Conservation (phyloP, 2,329 filamentous ascomycete species). For the Exutisphaerella laricina region DNA sequence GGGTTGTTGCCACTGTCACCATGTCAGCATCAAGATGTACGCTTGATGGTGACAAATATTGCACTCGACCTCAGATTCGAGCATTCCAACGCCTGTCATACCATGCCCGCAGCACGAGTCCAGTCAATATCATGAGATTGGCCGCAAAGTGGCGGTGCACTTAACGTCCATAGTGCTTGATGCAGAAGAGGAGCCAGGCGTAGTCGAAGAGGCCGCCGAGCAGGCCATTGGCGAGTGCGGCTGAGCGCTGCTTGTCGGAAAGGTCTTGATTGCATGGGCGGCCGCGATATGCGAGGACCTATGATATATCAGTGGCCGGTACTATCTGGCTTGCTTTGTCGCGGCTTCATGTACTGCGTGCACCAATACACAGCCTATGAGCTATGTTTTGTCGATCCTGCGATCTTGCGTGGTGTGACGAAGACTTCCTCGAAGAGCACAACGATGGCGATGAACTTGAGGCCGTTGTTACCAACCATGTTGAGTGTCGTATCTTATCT, state of each 20-base stretch:
- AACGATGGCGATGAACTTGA: slow-evolving; percentile 17
- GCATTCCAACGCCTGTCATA: slow-evolving; percentile 7
- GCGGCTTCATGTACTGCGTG: slow-evolving; percentile 9
- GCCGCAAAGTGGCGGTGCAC: slow-evolving; percentile 18
- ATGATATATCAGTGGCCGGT: background rate
- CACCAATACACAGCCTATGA: slow-evolving; percentile 15
- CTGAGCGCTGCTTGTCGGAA: slow-evolving; percentile 5
- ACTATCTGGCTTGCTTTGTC: background rate
- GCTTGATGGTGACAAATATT: slow-evolving; percentile 9
- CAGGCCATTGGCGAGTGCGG: slow-evolving; percentile 8
- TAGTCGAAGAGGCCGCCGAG: slow-evolving; percentile 15
- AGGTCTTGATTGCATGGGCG: slow-evolving; percentile 15
- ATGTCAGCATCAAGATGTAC: background rate
- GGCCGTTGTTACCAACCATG: slow-evolving; percentile 3
- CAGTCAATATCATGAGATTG: slow-evolving; percentile 14
- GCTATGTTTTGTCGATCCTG: slow-evolving; percentile 12
- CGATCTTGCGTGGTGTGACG: slow-evolving; percentile 16
- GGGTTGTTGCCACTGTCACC: background rate
- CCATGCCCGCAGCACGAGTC: slow-evolving; percentile 12
- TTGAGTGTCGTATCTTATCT: too few species aligned
- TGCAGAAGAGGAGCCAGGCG: slow-evolving; percentile 17
- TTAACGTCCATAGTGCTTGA: slow-evolving; percentile 9
- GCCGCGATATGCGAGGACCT: slow-evolving; percentile 16
- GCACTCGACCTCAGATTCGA: slow-evolving; percentile 9
- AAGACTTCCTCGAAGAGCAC: slow-evolving; percentile 17